Conservation (phyloP, 257 asterid species). For the Nicotiana noctiflora region DNA sequence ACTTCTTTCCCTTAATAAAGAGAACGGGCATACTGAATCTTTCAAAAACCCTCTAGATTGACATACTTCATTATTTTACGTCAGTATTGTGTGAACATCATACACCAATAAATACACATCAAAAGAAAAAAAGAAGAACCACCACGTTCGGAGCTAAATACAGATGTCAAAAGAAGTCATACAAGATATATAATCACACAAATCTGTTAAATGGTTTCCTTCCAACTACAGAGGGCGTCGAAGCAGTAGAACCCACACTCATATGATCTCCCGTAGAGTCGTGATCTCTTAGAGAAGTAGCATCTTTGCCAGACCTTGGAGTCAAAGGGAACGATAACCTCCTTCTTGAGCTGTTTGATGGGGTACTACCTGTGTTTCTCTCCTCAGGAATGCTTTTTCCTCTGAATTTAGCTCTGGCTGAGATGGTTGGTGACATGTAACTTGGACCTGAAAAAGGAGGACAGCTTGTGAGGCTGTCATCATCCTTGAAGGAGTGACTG, state of each 20-base stretch:
- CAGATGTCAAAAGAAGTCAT: slow-evolving; percentile 15
- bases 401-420: slow-evolving; percentile 78
- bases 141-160: slow-evolving; percentile 20
- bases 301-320: slow-evolving; percentile 54
- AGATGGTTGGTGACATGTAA: slow-evolving; percentile 81
- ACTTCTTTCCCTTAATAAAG: not conserved
- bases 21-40: not conserved
- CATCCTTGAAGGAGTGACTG: slow-evolving; percentile 50
- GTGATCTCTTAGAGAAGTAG: slow-evolving; percentile 35
- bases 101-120: slow-evolving; percentile 8
- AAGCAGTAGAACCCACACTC: slow-evolving; percentile 58
- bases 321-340: slow-evolving; percentile 84
- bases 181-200: slow-evolving; percentile 52
- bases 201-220: slow-evolving; percentile 88
- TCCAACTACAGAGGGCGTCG: slow-evolving; percentile 61
- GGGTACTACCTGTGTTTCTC: slow-evolving; percentile 63
- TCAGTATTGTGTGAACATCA: not conserved
- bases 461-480: slow-evolving; percentile 81
- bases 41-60: not conserved
- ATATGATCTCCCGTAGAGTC: slow-evolving; percentile 33
- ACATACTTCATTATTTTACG: not conserved
- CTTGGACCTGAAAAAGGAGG: slow-evolving; percentile 83
- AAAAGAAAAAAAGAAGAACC: not conserved
- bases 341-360: slow-evolving; percentile 59
- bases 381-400: slow-evolving; percentile 77